Percentiles rank a stretch among this genome's conserved stretches.
Conservation (phyloP, 148 eudicot species). For the Rhododendron ovatum region DNA sequence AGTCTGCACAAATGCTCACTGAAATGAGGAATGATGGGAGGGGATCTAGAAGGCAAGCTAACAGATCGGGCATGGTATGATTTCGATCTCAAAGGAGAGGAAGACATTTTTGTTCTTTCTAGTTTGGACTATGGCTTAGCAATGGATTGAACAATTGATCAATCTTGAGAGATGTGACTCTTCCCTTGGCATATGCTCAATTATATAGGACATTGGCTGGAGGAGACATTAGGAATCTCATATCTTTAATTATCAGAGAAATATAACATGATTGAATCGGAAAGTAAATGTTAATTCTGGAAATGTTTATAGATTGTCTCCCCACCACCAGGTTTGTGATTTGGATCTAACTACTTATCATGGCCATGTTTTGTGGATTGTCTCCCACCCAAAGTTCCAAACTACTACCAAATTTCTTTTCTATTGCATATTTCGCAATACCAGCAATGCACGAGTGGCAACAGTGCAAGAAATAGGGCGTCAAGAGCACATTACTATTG, state of each 20-base stretch:
- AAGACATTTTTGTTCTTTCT: slow-evolving; percentile 10
- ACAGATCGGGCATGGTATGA: slow-evolving; percentile 21
- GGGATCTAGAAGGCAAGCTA: slow-evolving; percentile 25
- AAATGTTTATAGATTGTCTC: background rate
- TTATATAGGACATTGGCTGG: background rate
- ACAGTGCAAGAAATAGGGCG: background rate
- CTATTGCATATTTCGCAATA: background rate
- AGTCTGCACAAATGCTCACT: slow-evolving; percentile 28
- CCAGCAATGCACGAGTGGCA: background rate
- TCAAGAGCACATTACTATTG: background rate
- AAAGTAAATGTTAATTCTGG: background rate
- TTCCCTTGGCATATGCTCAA: background rate
- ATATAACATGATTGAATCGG: background rate
- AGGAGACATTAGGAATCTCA: slow-evolving; percentile 12
- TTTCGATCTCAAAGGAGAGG: slow-evolving; percentile 18
- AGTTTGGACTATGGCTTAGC: background rate
- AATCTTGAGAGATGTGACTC: background rate
- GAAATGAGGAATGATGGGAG: slow-evolving; percentile 19
- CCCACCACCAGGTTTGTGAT: background rate
- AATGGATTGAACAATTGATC: background rate
- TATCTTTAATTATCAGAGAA: background rate
- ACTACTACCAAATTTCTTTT: background rate
- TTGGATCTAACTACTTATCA: background rate
- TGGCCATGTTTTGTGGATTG: slow-evolving; percentile 1
- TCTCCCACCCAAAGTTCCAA: background rate